A percentile compares a stretch with the other conserved stretches of the same genome.
Conservation (phyloP, 768 basidiomycete genomes). For the Podaxis carcinomalis region DNA sequence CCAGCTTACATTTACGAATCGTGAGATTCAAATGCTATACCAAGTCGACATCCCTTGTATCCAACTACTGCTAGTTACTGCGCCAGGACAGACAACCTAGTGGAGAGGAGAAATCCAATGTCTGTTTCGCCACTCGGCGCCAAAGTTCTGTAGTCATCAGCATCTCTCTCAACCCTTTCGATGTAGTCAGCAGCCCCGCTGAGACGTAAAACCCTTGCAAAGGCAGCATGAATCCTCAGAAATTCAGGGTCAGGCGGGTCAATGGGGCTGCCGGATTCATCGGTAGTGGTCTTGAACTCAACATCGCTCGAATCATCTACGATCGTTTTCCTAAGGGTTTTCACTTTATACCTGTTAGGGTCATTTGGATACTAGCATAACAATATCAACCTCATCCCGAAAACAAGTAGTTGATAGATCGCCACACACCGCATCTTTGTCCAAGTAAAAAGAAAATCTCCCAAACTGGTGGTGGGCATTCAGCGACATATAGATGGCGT, state of each 20-base stretch:
- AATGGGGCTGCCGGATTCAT: neutral
- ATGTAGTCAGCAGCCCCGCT: conserved; percentile 11
- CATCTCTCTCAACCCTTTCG: conserved; percentile 11
- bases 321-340: neutral
- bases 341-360: conserved; percentile 16
- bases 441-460: conserved; percentile 11
- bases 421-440: conserved; percentile 6
- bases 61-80: neutral
- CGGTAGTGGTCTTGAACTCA: conserved; percentile 9
- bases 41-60: too few species aligned
- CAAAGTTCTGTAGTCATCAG: neutral
- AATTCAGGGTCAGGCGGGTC: conserved; percentile 16
- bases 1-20: too few species aligned
- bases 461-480: conserved; percentile 6
- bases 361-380: conserved; percentile 12
- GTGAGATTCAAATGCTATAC: too few species aligned
- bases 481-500: conserved; percentile 15
- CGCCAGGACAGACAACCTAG: neutral
- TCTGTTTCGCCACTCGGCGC: conserved; percentile 6
- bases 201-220: conserved; percentile 15
- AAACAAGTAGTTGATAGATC: neutral
- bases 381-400: neutral
- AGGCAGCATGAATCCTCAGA: conserved; percentile 19
- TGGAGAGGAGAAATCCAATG: conserved; percentile 12
- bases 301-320: conserved; percentile 2